Base-by-base conservation (phyloP, 2,329 filamentous ascomycete species). In the Penicillium sp. region DNA sequence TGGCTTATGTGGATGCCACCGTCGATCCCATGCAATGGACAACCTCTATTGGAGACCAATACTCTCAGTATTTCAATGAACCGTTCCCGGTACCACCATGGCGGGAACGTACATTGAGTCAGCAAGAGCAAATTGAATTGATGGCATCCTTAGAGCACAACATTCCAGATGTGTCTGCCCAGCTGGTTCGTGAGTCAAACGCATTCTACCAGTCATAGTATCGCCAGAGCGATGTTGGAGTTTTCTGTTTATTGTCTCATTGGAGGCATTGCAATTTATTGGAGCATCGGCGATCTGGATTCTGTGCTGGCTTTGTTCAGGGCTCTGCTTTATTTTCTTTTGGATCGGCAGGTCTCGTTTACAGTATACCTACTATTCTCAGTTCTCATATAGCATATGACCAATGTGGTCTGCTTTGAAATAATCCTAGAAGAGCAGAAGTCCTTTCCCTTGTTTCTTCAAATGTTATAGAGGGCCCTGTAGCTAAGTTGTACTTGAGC, bases 51-150 rank as follows among this genome's bases (percentile, higher is more conserved):
- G 76, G 74, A 8, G 75, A 77, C 43, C 77, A 79, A 49, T 79
- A 79, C 54, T 78, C 76, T 16, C 75, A 77, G 40, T 79, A 79
- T 56, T 75, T 77, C 59, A 74, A 77, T 39, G 76, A 79, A 42
- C 73, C 75, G 10, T 77, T 75, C 52, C 75, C 75, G 26, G 68
- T 75, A 56, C 71, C 79, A 67, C 65, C 75, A 59, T 71, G 82
- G 83, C 68, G 83, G 81, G 55, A 85, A 85, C 65, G 91, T 82
- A 80, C 80, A 55, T 77, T 95, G 28, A 92, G 87, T 55, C 88
- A 92, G 59, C 84, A 91, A 66, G 90, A 95, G 72, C 91, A 94
- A 73, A 76, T 87, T 59, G 90, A 96, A 76, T 78, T 96, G 33
- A 91, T 95, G 88, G 85, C 87, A 51, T 86, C 87, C 45, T 81